Conservation (phyloP, 2,329 filamentous ascomycete species). For the Coniochaeta prunicola region DNA sequence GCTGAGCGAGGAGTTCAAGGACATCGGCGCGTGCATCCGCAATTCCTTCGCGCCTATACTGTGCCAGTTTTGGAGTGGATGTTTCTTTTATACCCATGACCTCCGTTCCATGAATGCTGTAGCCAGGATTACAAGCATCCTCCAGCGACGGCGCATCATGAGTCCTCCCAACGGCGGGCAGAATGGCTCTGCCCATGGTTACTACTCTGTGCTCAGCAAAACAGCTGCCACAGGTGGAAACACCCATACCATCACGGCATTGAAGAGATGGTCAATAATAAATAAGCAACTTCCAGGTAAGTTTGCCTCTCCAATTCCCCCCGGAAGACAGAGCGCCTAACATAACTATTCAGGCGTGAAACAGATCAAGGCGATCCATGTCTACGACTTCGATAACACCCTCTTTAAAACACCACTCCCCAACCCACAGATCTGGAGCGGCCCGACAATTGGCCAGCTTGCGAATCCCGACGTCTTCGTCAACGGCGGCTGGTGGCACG, state of each 20-base stretch:
- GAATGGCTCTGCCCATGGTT: conserved; percentile 13
- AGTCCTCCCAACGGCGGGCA: conserved; percentile 11
- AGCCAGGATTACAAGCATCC: conserved; percentile 9
- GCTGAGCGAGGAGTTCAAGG: not conserved
- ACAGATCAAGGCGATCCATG: conserved; percentile 71
- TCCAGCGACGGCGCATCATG: conserved; percentile 13
- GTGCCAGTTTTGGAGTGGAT: not conserved
- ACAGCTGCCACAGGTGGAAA: conserved; percentile 4
- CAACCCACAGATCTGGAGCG: conserved; percentile 82
- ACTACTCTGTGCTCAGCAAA: conserved; percentile 1
- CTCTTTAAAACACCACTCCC: conserved; percentile 87
- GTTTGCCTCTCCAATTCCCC: not conserved
- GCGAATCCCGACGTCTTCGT: conserved; percentile 68
- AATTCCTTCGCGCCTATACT: too few species aligned
- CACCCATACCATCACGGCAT: conserved; percentile 57
- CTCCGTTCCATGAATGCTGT: conserved; percentile 10
- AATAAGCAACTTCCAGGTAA: conserved; percentile 64
- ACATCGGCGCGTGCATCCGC: not conserved
- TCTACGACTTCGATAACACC: conserved; percentile 99
- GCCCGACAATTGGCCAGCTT: conserved; percentile 67
- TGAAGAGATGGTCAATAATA: conserved; percentile 79
- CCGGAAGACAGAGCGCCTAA: not conserved
- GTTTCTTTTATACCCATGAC: not conserved
- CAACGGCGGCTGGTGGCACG: conserved; percentile 96
- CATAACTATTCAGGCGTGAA: conserved; percentile 40